These are phyloP conservation scores for Ceratobasidium sp. DNA, from an alignment of 1,284 basidiomycete species.

Conservation along the genomic window DNA sequence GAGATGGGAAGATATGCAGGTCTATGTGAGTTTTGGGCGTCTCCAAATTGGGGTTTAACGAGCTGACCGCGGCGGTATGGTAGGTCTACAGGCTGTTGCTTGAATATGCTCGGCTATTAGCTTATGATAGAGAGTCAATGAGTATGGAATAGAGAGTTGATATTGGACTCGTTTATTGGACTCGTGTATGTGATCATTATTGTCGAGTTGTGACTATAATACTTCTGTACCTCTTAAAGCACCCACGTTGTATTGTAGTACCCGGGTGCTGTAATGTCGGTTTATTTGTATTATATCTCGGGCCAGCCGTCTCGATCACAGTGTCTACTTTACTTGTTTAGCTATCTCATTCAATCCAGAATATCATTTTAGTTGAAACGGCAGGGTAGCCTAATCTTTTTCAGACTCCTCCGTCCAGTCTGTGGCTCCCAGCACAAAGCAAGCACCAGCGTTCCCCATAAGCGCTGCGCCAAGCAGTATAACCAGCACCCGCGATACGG, in stretches of 20 bases:
- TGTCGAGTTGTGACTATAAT: background rate
- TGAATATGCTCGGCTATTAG: slow-evolving; percentile 51
- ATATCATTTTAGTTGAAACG: background rate
- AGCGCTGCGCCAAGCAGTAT: slow-evolving; percentile 43
- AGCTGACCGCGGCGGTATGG: background rate
- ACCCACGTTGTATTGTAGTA: background rate
- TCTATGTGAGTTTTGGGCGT: slow-evolving; percentile 54
- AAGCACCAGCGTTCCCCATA: slow-evolving; percentile 45
- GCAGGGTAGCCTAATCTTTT: background rate
- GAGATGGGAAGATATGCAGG: slow-evolving; percentile 64
- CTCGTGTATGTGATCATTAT: background rate
- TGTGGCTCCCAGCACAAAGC: slow-evolving; percentile 40
- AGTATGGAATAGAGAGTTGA: background rate
- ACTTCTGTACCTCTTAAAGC: background rate
- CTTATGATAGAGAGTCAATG: slow-evolving; percentile 49
- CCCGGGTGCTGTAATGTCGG: background rate
- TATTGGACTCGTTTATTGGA: background rate
- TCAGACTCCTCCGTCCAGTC: slow-evolving; percentile 9
- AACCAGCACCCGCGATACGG: slow-evolving; percentile 28
- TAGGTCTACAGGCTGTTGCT: slow-evolving; percentile 51
- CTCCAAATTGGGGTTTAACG: background rate
- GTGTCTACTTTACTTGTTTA: background rate
- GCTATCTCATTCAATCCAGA: background rate
- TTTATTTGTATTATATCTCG: background rate
- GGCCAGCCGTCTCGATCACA: background rate